Conservation (phyloP, 2,329 filamentous ascomycete genomes). For the Calonectria leucothoes region DNA sequence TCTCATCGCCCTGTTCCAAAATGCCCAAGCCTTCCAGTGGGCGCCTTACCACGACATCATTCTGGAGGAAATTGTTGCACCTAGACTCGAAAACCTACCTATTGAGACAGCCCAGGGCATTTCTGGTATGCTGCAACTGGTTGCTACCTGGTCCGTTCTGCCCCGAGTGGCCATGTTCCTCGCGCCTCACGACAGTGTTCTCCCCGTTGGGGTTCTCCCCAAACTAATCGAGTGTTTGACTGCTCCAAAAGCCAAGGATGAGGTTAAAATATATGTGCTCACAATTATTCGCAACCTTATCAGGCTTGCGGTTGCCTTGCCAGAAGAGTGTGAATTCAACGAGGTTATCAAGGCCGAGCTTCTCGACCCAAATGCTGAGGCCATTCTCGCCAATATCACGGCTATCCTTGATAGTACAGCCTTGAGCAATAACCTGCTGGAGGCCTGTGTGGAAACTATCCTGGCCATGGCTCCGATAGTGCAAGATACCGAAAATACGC, state of each 20-base stretch:
- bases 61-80: conserved; percentile 79
- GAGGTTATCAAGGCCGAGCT: conserved; percentile 67
- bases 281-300: conserved; percentile 79
- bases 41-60: conserved; percentile 76
- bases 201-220: conserved; percentile 72
- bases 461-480: conserved; percentile 81
- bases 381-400: conserved; percentile 76
- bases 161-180: conserved; percentile 77
- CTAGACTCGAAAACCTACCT: conserved; percentile 81
- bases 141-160: conserved; percentile 83
- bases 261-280: conserved; percentile 86
- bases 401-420: conserved; percentile 70
- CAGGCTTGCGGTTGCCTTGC: conserved; percentile 66
- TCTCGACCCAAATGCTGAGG: conserved; percentile 66
- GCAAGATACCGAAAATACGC: conserved; percentile 74
- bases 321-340: conserved; percentile 66
- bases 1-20: conserved; percentile 81
- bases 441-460: conserved; percentile 82
- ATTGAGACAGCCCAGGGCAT: conserved; percentile 90
- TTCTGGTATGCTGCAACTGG: conserved; percentile 83
- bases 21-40: conserved; percentile 79
- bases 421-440: conserved; percentile 79
- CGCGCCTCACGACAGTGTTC: conserved; percentile 48
- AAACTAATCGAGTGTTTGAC: conserved; percentile 79
- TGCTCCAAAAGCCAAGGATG: conserved; percentile 81